Evolutionary conservation across 2,329 filamentous ascomycete species (phyloP).

Genomic region (Phialocephala sp.): DNA sequence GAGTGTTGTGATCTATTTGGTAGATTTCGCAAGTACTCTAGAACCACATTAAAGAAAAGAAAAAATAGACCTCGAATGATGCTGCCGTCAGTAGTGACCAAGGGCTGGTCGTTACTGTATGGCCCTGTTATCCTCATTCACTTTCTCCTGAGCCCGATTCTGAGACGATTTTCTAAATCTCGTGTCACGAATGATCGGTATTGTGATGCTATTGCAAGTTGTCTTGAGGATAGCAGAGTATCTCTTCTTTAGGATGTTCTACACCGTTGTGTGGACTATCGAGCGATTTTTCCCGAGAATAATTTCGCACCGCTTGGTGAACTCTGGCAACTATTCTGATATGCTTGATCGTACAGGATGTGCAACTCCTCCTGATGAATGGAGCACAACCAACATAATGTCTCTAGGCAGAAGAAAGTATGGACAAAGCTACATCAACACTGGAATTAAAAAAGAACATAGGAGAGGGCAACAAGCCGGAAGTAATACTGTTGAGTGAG

Average conservation of each 20-base stretch:
- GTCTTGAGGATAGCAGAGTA: slow-evolving; percentile 4
- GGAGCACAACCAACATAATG: not conserved
- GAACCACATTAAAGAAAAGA: slow-evolving; percentile 3
- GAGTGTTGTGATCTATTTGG: not conserved
- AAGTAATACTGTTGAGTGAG: not conserved
- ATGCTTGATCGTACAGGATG: slow-evolving; percentile 5
- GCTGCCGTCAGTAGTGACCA: not conserved
- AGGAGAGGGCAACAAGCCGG: not conserved
- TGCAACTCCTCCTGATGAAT: not conserved
- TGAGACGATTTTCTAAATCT: not conserved
- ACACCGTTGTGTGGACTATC: not conserved
- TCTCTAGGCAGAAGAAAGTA: not conserved
- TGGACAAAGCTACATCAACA: not conserved
- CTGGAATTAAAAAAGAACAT: not conserved
- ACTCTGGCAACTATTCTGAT: not conserved
- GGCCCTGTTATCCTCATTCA: not conserved
- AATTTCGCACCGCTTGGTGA: slow-evolving; percentile 11
- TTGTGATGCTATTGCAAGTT: slow-evolving; percentile 10
- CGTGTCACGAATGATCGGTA: not conserved
- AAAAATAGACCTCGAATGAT: not conserved
- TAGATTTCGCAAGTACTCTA: slow-evolving; percentile 8
- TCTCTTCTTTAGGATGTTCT: slow-evolving; percentile 10
- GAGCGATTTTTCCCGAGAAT: slow-evolving; percentile 4
- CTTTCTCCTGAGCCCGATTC: not conserved
- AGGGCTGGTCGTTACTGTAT: not conserved